These are phyloP conservation scores for Pseudogymnoascus sp. DNA, from an alignment of 2,329 filamentous ascomycete genomes.

Conservation along the genomic window DNA sequence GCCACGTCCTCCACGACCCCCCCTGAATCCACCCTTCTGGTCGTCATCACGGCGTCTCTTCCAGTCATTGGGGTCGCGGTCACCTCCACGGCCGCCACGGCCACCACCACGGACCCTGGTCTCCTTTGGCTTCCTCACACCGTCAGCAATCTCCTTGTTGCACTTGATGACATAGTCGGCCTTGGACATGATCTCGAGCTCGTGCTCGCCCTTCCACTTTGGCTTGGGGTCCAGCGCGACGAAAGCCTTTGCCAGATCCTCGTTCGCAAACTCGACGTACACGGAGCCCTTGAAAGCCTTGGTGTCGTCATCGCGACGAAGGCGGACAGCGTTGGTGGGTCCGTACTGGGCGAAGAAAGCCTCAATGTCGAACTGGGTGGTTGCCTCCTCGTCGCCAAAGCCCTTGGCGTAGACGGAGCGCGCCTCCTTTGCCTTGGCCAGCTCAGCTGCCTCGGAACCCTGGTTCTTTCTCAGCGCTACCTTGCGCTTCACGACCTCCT, in stretches of 20 bases:
- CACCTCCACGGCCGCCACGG: constrained; percentile 34
- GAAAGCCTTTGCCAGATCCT: constrained; percentile 75
- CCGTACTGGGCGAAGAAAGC: constrained; percentile 81
- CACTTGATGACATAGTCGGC: constrained; percentile 78
- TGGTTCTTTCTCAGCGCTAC: constrained; percentile 53
- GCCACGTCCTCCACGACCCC: constrained; percentile 33
- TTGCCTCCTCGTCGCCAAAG: constrained; percentile 76
- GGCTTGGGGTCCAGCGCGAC: constrained; percentile 72
- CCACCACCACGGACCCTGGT: constrained; percentile 20
- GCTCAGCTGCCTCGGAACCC: constrained; percentile 36
- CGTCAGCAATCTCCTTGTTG: constrained; percentile 61
- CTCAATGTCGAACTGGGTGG: constrained; percentile 90
- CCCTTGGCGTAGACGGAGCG: constrained; percentile 88
- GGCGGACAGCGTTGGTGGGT: constrained; percentile 71
- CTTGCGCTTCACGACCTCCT: constrained; percentile 72
- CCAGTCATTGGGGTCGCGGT: constrained; percentile 51
- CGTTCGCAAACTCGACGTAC: constrained; percentile 82
- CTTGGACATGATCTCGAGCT: constrained; percentile 81
- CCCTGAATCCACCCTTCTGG: constrained; percentile 52
- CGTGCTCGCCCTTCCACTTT: constrained; percentile 66
- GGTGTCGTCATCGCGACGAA: constrained; percentile 64
- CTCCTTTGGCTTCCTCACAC: constrained; percentile 55
- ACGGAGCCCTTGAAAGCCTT: constrained; percentile 91
- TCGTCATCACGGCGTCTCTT: constrained; percentile 57
- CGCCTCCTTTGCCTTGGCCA: constrained; percentile 55